Base-by-base conservation (phyloP, 2,329 filamentous ascomycete genomes). In the Aquanectria penicillioides region DNA sequence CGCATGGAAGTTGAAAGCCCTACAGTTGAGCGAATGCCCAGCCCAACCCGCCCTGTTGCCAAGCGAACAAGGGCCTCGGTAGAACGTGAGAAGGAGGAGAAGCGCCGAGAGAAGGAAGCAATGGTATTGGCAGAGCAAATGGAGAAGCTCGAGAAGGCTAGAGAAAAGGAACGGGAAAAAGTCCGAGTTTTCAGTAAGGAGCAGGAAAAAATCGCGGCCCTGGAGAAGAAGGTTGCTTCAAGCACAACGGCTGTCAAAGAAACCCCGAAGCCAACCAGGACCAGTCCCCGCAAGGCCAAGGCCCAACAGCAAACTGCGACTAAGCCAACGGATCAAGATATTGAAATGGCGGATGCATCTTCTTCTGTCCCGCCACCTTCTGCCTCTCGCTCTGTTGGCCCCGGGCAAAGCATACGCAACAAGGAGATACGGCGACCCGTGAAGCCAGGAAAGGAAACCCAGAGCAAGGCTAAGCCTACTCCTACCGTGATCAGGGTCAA, bases 401-500 rank as follows among this genome's bases (percentile, higher is more conserved):
- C 82, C 66, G 70, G 80, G 59, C 78, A 83, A 56, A 72, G 79
- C 54, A 74, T 77, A 65, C 85, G 84, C 62, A 80, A 73, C 44
- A 83, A 79, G 46, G 83, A 85, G 37, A 75, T 83, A 56, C 87
- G 87, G 69, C 81, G 88, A 50, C 87, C 87, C 1, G 70, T 84
- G 4, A 90, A 86, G 66, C 87, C 88, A 2, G 81, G 81, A 8
- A 90, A 89, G 69, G 87, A 90, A 34, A 69, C 80, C 1, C 65
- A 80, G 4, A 64, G 75, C 10, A 91, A 90, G 71, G 71, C 82
- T 0, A 92, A 88, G 71, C 87, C 89, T 58, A 86, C 85, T 1
- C 90, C 77, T 2, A 92, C 90, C 3, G 86, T 90, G 56, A 93
- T 90, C 67, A 86, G 85, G 56, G 89, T 92, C 59, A 90, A 89